phyloP scores from a whole-genome alignment of 306 rosid genomes.

The Glycine soja region DNA sequence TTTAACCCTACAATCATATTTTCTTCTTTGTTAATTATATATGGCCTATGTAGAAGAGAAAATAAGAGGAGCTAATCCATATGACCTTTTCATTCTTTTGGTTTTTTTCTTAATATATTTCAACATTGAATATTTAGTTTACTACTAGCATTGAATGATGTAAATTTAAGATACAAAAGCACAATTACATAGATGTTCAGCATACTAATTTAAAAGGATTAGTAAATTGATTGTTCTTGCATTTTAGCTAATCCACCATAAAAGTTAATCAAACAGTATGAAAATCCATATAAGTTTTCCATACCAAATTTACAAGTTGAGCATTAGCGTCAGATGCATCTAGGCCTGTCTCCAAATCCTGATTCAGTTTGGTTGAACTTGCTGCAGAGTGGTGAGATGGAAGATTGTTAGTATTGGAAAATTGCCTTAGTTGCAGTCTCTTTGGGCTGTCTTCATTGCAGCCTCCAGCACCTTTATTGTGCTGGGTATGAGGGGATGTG shows the following conservation, averaged over 20 bases:
- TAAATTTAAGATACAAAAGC: conserved; percentile 5
- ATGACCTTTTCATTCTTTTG: conserved; percentile 13
- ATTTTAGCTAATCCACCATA: conserved; percentile 32
- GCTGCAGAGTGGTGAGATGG: conserved; percentile 39
- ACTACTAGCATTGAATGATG: neutral
- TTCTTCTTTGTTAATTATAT: neutral
- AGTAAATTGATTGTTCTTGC: conserved; percentile 7
- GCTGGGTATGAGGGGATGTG: neutral
- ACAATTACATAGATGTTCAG: conserved; percentile 9
- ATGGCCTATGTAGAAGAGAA: neutral
- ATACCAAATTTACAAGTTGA: conserved; percentile 46
- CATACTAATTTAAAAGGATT: conserved; percentile 25
- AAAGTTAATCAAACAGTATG: conserved; percentile 24
- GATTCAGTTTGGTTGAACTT: conserved; percentile 46
- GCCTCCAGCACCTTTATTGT: conserved; percentile 10
- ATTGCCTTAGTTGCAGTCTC: neutral
- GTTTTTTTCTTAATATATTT: neutral
- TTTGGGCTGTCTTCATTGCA: neutral
- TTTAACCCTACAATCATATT: neutral
- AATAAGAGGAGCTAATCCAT: conserved; percentile 6
- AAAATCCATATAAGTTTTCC: conserved; percentile 12
- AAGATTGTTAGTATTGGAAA: conserved; percentile 30
- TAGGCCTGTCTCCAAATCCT: conserved; percentile 27
- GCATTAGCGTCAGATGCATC: conserved; percentile 32
- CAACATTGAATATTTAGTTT: conserved; percentile 19